These are phyloP conservation scores for Penicillium sp. DNA, from an alignment of 2,329 filamentous ascomycete genomes.

Conservation along the genomic window DNA sequence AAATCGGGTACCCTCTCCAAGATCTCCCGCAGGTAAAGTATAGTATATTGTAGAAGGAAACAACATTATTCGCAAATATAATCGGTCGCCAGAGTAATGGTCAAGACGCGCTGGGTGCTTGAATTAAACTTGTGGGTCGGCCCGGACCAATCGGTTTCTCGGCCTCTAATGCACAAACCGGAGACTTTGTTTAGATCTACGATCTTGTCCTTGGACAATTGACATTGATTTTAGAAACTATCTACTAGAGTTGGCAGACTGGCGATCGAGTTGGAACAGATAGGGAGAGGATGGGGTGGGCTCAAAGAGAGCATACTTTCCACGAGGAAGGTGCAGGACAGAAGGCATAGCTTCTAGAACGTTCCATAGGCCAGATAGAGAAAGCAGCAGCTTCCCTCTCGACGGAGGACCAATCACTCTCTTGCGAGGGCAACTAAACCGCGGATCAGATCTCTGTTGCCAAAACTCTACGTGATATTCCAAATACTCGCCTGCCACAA, in stretches of 20 bases:
- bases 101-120: neutral
- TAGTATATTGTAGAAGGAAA: neutral
- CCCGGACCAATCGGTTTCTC: neutral
- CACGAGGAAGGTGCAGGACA: neutral
- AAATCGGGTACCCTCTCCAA: neutral
- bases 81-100: neutral
- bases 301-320: neutral
- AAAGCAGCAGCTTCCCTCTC: too few relatives aligned
- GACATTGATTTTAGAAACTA: neutral
- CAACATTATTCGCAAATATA: neutral
- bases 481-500: too few relatives aligned
- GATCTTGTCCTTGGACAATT: neutral
- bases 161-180: neutral
- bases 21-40: neutral
- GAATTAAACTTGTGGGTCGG: neutral
- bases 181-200: conserved; percentile 1
- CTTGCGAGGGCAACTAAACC: too few relatives aligned
- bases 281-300: neutral
- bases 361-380: too few relatives aligned
- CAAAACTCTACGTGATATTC: too few relatives aligned
- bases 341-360: too few relatives aligned
- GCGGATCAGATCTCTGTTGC: too few relatives aligned
- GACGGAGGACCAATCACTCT: too few relatives aligned
- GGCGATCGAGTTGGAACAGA: neutral
- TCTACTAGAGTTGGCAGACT: conserved; percentile 1